These are phyloP conservation scores for Chlorella sp. DNA, from an alignment of 139 green algal species.

Conservation along the genomic window DNA sequence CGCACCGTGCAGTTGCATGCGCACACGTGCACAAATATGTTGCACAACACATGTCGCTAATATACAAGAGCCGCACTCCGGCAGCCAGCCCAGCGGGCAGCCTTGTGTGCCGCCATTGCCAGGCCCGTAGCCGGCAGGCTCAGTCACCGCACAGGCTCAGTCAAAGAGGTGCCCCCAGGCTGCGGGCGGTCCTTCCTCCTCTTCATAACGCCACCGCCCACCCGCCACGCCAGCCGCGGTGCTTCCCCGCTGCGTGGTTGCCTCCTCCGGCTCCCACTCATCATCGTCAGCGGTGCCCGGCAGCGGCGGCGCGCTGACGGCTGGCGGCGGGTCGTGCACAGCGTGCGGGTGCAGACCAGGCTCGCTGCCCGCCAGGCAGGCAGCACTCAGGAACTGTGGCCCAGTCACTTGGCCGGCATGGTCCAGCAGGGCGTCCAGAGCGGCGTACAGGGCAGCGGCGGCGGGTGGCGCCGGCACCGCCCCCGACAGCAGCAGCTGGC, in stretches of 20 bases:
- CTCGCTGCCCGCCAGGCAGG: not conserved
- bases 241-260: too few relatives aligned
- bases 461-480: conserved; percentile 59
- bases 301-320: not conserved
- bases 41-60: too few relatives aligned
- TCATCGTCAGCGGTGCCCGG: not conserved
- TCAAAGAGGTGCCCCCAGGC: too few relatives aligned
- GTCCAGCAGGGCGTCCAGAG: conserved; percentile 42
- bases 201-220: too few relatives aligned
- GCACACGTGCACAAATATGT: too few relatives aligned
- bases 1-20: not conserved
- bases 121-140: too few relatives aligned
- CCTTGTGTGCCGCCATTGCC: too few relatives aligned
- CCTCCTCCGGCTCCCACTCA: conserved; percentile 17
- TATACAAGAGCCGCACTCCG: too few relatives aligned
- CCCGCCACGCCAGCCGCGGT: too few relatives aligned
- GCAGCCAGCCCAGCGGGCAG: not conserved
- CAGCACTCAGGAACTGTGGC: not conserved
- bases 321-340: not conserved
- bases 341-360: too few relatives aligned
- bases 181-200: too few relatives aligned
- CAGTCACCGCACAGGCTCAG: too few relatives aligned
- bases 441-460: conserved; percentile 63
- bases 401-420: not conserved
- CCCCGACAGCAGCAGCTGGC: conserved; percentile 66